Percentiles rank a stretch among this genome's conserved stretches.
phyloP scores from a whole-genome alignment of 2,329 filamentous ascomycete genomes.

The Coniochaeta prunicola region DNA sequence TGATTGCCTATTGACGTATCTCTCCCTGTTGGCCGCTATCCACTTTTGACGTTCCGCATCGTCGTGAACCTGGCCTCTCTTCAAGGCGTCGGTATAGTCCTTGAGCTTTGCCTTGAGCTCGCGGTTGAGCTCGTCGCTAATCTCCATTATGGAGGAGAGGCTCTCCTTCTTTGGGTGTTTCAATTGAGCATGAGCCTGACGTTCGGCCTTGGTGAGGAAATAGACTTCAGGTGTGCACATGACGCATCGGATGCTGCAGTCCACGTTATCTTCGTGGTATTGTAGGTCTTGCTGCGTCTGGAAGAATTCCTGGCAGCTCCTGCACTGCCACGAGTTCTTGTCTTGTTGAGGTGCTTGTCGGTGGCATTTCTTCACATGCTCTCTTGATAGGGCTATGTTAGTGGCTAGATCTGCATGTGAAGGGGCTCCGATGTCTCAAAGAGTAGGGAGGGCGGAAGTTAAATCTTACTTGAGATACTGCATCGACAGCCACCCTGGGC shows the following conservation, averaged over 20 bases:
- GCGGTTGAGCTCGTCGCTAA: background rate
- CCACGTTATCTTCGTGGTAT: background rate
- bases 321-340: background rate
- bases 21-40: background rate
- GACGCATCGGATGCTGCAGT: background rate
- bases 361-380: background rate
- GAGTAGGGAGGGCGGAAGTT: no score
- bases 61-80: background rate
- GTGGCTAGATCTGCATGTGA: background rate
- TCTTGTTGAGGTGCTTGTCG: background rate
- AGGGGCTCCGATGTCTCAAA: no score
- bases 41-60: background rate
- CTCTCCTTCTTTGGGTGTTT: background rate
- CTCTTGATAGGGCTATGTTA: background rate
- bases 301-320: background rate
- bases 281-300: background rate
- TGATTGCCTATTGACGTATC: background rate
- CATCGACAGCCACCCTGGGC: background rate
- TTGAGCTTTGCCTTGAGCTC: background rate
- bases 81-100: background rate
- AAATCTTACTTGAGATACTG: background rate
- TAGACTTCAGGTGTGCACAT: background rate
- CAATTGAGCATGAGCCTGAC: background rate
- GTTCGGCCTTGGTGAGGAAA: background rate
- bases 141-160: background rate